These are phyloP conservation scores for Fraxinus sp. DNA, from an alignment of 305 asterid species.

Conservation along the genomic window DNA sequence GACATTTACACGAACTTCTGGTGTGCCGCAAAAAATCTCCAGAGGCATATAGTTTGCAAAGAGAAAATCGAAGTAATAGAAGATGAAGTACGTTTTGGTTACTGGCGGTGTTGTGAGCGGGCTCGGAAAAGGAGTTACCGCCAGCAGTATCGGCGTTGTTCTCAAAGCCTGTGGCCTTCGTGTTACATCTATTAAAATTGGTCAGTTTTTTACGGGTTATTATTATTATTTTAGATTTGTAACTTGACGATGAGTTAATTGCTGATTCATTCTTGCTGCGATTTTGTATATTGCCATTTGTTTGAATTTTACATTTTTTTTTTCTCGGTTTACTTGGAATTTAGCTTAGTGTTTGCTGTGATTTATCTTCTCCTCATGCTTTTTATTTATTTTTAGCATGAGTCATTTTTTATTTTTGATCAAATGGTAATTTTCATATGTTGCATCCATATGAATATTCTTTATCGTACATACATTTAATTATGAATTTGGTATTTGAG, in stretches of 20 bases:
- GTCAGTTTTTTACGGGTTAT: conserved; percentile 30
- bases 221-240: neutral
- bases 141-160: conserved; percentile 94
- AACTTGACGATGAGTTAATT: neutral
- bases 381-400: neutral
- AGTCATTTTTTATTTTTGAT: neutral
- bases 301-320: neutral
- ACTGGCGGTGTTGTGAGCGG: conserved; percentile 99
- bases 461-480: neutral
- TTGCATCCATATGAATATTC: neutral
- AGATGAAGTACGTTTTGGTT: conserved; percentile 84
- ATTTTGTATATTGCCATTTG: neutral
- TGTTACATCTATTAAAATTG: conserved; percentile 92
- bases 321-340: neutral
- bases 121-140: conserved; percentile 99
- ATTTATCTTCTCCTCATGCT: neutral
- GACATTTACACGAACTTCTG: conserved; percentile 14
- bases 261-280: neutral
- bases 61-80: neutral
- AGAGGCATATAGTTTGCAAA: neutral
- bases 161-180: conserved; percentile 95
- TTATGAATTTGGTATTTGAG: neutral
- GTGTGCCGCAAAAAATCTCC: neutral
- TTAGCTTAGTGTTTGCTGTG: neutral
- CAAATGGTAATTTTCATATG: neutral